Base-by-base conservation (phyloP, 371 early-diverging fungal genomes). In the Fennellomyces sp. region DNA sequence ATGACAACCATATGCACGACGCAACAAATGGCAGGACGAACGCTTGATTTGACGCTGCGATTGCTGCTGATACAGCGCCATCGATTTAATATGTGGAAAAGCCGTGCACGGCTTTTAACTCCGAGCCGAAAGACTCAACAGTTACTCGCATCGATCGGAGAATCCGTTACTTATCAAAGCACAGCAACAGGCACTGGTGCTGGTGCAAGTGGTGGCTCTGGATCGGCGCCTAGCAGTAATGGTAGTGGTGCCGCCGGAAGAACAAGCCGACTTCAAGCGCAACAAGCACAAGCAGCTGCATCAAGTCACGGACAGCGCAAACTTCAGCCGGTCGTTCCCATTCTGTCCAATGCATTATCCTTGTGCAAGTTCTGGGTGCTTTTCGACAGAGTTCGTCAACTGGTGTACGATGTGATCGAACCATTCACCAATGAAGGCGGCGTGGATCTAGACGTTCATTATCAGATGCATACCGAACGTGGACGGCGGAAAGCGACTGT, bases 361-460 rank as follows among this genome's bases (percentile, higher is more conserved):
- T 61, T 73, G 59, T 67, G 69, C 12, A 62, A 68, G 45, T 78
- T 78, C 23, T 73, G 78, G 73, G 70, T 73, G 1, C 66, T 78
- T 8, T 74, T 77, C 53, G 76, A 81, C 52, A 60, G 78, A 15
- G 69, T 78, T 13, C 65, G 78, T 19, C 71, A 70, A 30, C 65
- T 68, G 3, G 68, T 78, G 6, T 60, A 78, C 38, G 57, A 62
- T 17, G 57, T 56, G 1, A 41, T 75, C 7, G 67, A 63, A 25
- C 76, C 76, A 3, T 61, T 77, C 13, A 65, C 70, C 31, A 66
- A 67, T 19, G 66, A 65, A 36, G 65, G 67, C 23, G 67, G 79
- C 31, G 41, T 76, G 27, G 55, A 64, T 27, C 52, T 77, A 19
- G 56, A 72, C 2, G 67, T 70, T 2, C 81, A 81, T 56, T 81